Evolutionary conservation across 75 land plant genomes (phyloP).

Genomic region (Sequoiadendron giganteum): DNA sequence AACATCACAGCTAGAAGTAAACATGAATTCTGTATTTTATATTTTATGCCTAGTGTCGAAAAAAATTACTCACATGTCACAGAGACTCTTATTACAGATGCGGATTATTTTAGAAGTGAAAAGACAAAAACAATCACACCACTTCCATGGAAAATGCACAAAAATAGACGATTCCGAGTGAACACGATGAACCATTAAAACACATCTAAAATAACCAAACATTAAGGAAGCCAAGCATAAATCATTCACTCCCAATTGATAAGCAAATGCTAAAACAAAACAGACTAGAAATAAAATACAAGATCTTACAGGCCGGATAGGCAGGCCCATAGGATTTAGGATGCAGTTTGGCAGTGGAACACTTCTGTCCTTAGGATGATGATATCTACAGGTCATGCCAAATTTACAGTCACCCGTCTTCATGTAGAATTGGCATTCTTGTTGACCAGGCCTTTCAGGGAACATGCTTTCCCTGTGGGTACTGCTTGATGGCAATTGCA

Average conservation of each 20-base stretch:
- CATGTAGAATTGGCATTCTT: slow-evolving; percentile 97
- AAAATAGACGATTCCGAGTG: background rate
- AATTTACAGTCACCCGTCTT: slow-evolving; percentile 99
- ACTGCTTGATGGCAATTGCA: slow-evolving; percentile 26
- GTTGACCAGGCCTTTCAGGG: slow-evolving; percentile 83
- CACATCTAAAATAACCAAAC: background rate
- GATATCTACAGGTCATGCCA: slow-evolving; percentile 87
- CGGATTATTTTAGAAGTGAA: background rate
- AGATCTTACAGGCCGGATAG: slow-evolving; percentile 84
- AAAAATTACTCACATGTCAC: background rate
- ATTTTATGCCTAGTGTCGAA: background rate
- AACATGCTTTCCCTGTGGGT: slow-evolving; percentile 52
- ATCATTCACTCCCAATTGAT: background rate
- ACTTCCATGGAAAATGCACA: background rate
- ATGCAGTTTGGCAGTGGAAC: slow-evolving; percentile 70
- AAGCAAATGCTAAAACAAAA: background rate
- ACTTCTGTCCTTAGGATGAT: slow-evolving; percentile 92
- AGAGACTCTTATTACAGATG: background rate
- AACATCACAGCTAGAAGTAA: background rate
- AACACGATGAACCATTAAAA: background rate
- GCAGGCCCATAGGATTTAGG: slow-evolving; percentile 87
- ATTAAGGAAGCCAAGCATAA: background rate
- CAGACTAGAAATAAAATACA: background rate
- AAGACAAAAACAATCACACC: background rate
- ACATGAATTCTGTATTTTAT: background rate